Base-by-base conservation (phyloP, 371 early-diverging fungal species). In the Phascolomyces articulosus region DNA sequence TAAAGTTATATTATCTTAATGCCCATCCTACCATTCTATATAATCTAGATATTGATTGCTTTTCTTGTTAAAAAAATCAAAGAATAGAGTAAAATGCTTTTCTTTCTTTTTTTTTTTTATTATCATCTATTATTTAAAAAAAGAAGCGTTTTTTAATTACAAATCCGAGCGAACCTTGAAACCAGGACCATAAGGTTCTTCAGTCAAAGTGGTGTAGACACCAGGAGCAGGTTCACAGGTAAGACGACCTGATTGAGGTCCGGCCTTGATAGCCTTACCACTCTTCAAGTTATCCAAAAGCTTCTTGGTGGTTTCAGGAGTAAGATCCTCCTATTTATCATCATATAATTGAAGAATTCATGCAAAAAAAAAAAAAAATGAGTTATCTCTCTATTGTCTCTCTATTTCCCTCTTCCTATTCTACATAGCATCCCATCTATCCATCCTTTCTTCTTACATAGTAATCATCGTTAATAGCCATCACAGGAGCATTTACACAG, bases 401-500 rank as follows among this genome's bases (percentile, higher is more conserved):
- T 31, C 59, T 34, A 26, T 48, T 34, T 51, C 28, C 9, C n/a
- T 9, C 31, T 24, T 18, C 29, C 28, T 28, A n/a, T n/a, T n/a
- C n/a, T n/a, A n/a, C n/a, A n/a, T n/a, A n/a, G n/a, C n/a, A n/a
- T n/a, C n/a, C n/a, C n/a, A n/a, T n/a, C n/a, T n/a, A n/a, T 11
- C 34, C 34, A 2, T 11, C 34, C 34, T 34, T 34, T 34, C 11
- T 21, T 75, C 85, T 64, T 82, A 91, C 96, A 75, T 93, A 97
- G 82, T 96, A 97, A 68, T 97, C 97, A 67, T 98, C 98, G 78
- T 98, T 98, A 66, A 98, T 89, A 53, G 98, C 96, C 79, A 98
- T 78, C 13, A 98, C 97, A 13, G 98, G 99, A 20, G 98, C 98
- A 74, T 98, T 98, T 57, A 96, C 93, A 79, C 99, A 98, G n/a